These are phyloP conservation scores for Elongisporangium undulatum DNA, from an alignment of 352 stramenopile genomes.

Conservation along the genomic window DNA sequence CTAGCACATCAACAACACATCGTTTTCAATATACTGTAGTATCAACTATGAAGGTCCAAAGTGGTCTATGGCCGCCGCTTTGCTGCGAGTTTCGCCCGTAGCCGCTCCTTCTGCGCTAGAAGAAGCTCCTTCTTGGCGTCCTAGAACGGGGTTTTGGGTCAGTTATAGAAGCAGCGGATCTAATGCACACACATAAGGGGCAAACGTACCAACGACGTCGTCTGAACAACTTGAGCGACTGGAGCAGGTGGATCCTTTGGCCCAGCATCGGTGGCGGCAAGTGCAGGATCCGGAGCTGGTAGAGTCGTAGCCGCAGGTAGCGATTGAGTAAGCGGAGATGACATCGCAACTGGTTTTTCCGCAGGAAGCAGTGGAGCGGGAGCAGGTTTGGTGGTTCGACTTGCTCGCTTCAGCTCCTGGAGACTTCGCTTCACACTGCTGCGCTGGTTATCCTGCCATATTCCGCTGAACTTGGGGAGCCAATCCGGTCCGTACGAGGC, in stretches of 20 bases:
- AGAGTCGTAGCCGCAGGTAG: not conserved
- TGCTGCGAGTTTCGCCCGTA: conserved; percentile 59
- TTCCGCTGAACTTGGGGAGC: conserved; percentile 73
- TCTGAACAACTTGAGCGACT: conserved; percentile 3
- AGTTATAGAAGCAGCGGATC: conserved; percentile 7
- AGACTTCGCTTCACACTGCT: conserved; percentile 58
- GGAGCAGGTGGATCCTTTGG: not conserved
- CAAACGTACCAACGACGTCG: conserved; percentile 3
- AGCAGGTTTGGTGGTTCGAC: conserved; percentile 2
- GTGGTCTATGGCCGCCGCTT: conserved; percentile 13
- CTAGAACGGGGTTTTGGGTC: too few species aligned
- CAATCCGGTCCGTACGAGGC: conserved; percentile 32
- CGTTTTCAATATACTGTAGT: too few species aligned
- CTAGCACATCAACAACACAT: too few species aligned
- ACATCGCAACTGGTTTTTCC: not conserved
- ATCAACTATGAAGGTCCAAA: too few species aligned
- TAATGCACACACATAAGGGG: conserved; percentile 1
- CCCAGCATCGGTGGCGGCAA: not conserved
- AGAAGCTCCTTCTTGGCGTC: conserved; percentile 54
- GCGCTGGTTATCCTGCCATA: conserved; percentile 70
- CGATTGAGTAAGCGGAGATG: not conserved
- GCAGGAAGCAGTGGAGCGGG: not conserved
- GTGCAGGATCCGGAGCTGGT: conserved; percentile 1
- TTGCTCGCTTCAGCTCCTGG: conserved; percentile 12
- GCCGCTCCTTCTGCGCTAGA: conserved; percentile 58